Conservation (phyloP, 495 filamentous ascomycete species). For the Aspergillus kassunensis region DNA sequence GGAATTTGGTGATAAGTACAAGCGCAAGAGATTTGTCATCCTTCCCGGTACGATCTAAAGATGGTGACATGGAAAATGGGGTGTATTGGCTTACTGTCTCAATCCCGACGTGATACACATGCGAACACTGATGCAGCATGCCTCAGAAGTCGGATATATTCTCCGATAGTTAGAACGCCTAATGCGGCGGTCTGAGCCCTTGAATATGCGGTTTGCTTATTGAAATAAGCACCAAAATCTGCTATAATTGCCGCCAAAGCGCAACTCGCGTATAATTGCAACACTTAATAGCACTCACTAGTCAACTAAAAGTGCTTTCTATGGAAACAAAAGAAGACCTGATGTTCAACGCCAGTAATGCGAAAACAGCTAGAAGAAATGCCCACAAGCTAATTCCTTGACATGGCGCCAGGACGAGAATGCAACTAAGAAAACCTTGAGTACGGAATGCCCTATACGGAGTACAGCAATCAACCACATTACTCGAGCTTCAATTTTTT, state of each 20-base stretch:
- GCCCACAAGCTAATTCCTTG: not conserved
- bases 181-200: too few species aligned
- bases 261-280: not conserved
- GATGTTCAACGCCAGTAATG: not conserved
- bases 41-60: conserved; percentile 64
- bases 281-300: not conserved
- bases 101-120: too few species aligned
- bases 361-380: not conserved
- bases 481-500: conserved; percentile 28
- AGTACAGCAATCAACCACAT: too few species aligned
- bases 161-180: not conserved
- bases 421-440: too few species aligned
- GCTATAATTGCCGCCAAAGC: not conserved
- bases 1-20: conserved; percentile 86
- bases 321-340: not conserved
- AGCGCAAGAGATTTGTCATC: conserved; percentile 78
- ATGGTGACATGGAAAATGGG: not conserved
- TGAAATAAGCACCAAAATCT: too few species aligned
- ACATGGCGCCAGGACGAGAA: too few species aligned
- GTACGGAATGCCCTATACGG: not conserved
- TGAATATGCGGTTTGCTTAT: too few species aligned
- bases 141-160: not conserved
- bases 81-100: not conserved
- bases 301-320: not conserved
- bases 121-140: too few species aligned